Base-by-base conservation (phyloP, 2,329 filamentous ascomycete species). In the Colletotrichum cereale region DNA sequence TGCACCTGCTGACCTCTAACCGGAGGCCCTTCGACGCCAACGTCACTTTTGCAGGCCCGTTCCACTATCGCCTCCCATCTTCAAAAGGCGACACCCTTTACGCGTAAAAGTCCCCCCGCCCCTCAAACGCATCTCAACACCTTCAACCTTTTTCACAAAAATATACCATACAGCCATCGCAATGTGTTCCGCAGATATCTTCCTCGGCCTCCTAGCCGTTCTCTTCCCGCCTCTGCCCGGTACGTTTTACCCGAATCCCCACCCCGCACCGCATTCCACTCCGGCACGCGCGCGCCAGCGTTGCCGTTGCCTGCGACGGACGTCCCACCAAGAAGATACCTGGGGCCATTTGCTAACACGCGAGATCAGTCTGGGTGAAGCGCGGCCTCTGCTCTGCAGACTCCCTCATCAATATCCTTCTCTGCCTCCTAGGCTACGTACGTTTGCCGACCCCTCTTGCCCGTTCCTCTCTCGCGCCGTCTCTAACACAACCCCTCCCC, bases 371-470 rank as follows among this genome's bases (percentile, higher is more conserved):
- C 77, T 99, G 96, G 96, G 94, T 99, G 73, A 99, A 98, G 85
- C 87, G 92, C 78, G 96, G 96, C 74, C 87, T 99, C 84, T 99
- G 96, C 87, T 93, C 91, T 73, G 94, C 92, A 68, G 96, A 98
- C 84, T 96, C 93, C 11, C 79, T 98, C 77, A 97, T 99, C 86
- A 99, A 99, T 86, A 91, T 98, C 81, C 92, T 95, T 57, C 94
- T 98, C 77, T 96, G 93, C 82, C 80, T 90, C 65, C 89, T 96
- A 29, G 93, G 92, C 77, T 94, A 87, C 79, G 85, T 87, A 81
- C 62, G 85, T 81, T 50, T 48, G 36, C 40, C 50, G 53, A 47
- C n/a, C 34, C 31, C 31, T 10, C n/a, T 34, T n/a, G n/a, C 29
- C 21, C 18, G 3, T 63, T 34, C 36, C 36, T 62, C 56, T 58